Percentiles rank a stretch among this genome's conserved stretches.
phyloP scores from a whole-genome alignment of 1,139 yeast species.

The Petasospora fabianii region DNA sequence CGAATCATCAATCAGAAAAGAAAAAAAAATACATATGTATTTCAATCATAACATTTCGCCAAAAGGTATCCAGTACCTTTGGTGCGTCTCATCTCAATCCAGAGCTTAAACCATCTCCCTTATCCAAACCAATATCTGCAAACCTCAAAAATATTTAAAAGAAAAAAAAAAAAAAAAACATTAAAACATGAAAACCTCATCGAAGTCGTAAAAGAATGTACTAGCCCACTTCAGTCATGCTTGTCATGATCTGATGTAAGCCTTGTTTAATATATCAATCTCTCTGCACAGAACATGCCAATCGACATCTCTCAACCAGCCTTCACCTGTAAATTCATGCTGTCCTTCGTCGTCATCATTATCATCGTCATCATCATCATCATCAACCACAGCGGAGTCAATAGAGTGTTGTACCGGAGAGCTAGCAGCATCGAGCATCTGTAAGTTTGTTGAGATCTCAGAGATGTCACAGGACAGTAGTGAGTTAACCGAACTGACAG shows the following conservation, averaged over 20 bases:
- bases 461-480: constrained; percentile 11
- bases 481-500: constrained; percentile 18
- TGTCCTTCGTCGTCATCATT: no score
- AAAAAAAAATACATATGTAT: no score
- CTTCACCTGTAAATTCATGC: constrained; percentile 15
- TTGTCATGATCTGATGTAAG: constrained; percentile 28
- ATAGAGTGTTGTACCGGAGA: constrained; percentile 17
- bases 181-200: no score
- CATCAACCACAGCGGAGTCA: constrained; percentile 16
- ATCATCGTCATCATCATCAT: constrained; percentile 19
- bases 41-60: no score
- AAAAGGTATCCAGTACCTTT: no score
- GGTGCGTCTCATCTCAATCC: no score
- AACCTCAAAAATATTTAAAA: not conserved
- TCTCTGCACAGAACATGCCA: constrained; percentile 92
- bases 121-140: no score
- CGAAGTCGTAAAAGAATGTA: not conserved
- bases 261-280: constrained; percentile 64
- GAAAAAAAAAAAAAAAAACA: no score
- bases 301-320: constrained; percentile 65
- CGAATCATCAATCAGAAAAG: no score
- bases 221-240: not conserved
- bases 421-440: constrained; percentile 11
- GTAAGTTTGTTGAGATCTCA: constrained; percentile 10
- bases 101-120: no score